Conservation (phyloP, 106 monocot species). For the Platanthera guangdongensis region DNA sequence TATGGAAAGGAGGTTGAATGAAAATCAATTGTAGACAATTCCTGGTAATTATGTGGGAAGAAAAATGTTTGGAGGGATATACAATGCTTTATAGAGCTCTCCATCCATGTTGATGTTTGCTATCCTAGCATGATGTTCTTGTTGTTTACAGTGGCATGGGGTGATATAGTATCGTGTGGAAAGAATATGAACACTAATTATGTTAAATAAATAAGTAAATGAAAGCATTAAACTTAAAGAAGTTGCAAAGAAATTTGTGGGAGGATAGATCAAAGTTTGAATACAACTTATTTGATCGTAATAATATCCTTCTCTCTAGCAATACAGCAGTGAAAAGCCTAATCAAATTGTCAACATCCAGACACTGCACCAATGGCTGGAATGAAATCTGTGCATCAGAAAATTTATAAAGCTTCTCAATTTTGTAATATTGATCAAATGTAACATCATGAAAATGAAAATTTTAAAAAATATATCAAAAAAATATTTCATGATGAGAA, state of each 20-base stretch:
- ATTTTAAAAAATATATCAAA: not conserved
- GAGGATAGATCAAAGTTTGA: constrained; percentile 8
- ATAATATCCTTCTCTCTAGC: constrained; percentile 95
- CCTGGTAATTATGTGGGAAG: not conserved
- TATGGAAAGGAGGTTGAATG: too few species aligned
- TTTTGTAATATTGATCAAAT: not conserved
- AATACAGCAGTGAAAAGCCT: constrained; percentile 88
- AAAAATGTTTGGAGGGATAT: not conserved
- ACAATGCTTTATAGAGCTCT: not conserved
- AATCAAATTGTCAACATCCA: constrained; percentile 96
- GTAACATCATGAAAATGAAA: not conserved
- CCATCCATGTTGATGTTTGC: not conserved
- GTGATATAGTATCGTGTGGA: not conserved
- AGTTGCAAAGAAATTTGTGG: not conserved
- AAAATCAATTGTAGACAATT: too few species aligned
- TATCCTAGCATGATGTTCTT: not conserved
- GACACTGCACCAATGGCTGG: constrained; percentile 89
- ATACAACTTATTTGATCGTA: constrained; percentile 89
- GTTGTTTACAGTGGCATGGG: not conserved
- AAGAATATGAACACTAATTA: not conserved
- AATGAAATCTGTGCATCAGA: constrained; percentile 76
- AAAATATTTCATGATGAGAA: not conserved
- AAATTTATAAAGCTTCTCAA: constrained; percentile 12
- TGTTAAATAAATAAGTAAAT: not conserved
- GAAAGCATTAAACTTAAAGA: not conserved